Conservation (phyloP, 192 early-diverging fungal species). For the Linnemannia hyalina region DNA sequence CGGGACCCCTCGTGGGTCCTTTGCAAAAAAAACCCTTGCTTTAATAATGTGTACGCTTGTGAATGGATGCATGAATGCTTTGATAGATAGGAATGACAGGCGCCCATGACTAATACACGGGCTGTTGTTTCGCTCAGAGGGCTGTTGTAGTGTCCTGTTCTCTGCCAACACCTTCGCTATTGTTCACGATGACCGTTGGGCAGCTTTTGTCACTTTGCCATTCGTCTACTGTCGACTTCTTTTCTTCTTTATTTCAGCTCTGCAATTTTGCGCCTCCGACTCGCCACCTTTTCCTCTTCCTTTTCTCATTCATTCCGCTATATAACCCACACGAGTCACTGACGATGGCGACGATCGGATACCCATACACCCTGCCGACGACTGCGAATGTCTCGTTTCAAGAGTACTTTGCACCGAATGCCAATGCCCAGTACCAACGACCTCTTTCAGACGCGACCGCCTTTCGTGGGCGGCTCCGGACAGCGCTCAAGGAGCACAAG, state of each 20-base stretch:
- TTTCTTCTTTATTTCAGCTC: neutral
- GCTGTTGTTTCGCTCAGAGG: neutral
- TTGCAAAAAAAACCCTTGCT: neutral
- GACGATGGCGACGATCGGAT: slow-evolving; percentile 59
- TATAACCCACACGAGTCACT: neutral
- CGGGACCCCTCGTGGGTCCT: neutral
- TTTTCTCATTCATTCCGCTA: neutral
- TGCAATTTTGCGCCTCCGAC: slow-evolving; percentile 4
- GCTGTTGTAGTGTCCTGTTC: too few species aligned
- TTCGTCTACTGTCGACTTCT: neutral
- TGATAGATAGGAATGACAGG: neutral
- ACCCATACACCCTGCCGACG: slow-evolving; percentile 66
- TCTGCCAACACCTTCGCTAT: too few species aligned
- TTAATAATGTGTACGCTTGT: neutral
- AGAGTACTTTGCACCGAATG: slow-evolving; percentile 60
- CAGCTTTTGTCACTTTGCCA: neutral
- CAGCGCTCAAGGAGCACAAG: slow-evolving; percentile 66
- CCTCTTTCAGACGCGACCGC: slow-evolving; percentile 71
- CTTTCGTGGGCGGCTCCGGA: slow-evolving; percentile 64
- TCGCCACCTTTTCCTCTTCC: neutral
- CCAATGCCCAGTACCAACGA: slow-evolving; percentile 58
- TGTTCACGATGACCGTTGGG: neutral
- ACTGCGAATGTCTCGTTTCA: slow-evolving; percentile 68
- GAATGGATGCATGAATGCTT: neutral
- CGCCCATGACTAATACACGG: neutral